Evolutionary conservation across 2,329 filamentous ascomycete species (phyloP).

Genomic region (Alternaria sp.): DNA sequence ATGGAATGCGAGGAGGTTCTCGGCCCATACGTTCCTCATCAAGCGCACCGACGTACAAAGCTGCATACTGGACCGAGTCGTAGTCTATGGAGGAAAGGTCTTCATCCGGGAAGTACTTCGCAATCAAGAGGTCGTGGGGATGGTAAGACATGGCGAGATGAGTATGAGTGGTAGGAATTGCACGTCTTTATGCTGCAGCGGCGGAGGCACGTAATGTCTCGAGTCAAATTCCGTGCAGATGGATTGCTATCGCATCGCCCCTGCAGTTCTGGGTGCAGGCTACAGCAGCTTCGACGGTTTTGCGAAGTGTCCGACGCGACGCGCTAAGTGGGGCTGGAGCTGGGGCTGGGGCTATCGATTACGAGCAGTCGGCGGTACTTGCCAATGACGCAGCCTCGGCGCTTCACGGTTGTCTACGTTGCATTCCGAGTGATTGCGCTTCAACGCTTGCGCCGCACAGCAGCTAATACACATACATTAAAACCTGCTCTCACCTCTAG

Average conservation of each 20-base stretch:
- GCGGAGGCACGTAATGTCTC: neutral
- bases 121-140: neutral
- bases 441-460: neutral
- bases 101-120: conserved; percentile 1
- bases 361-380: conserved; percentile 6
- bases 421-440: conserved; percentile 4
- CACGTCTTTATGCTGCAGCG: no score
- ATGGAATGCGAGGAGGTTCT: neutral
- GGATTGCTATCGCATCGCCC: neutral
- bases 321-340: neutral
- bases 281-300: neutral
- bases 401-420: conserved; percentile 9
- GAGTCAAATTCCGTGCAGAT: neutral
- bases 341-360: conserved; percentile 7
- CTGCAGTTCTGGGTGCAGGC: neutral
- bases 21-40: neutral
- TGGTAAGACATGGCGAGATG: neutral
- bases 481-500: neutral
- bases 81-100: neutral
- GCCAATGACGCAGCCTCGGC: conserved; percentile 6
- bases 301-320: neutral
- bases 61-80: neutral
- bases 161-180: neutral
- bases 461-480: neutral
- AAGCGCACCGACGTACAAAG: neutral